phyloP scores from a whole-genome alignment of 2,329 filamentous ascomycete species.

The Neocucurbitaria cava region DNA sequence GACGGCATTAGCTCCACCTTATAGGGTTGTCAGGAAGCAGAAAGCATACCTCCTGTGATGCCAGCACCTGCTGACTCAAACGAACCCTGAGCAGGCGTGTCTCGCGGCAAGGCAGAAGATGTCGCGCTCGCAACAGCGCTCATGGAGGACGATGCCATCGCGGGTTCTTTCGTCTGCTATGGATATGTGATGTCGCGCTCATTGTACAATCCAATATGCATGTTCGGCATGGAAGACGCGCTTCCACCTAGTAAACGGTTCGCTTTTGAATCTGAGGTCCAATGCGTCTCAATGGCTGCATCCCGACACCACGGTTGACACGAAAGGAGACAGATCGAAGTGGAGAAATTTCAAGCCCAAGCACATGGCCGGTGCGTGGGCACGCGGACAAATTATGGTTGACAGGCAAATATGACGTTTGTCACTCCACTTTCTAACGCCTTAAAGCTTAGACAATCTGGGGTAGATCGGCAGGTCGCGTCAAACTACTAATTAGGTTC shows the following conservation, averaged over 20 bases:
- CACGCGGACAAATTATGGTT: neutral
- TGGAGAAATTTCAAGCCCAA: constrained; percentile 6
- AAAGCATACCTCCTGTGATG: constrained; percentile 38
- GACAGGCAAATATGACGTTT: constrained; percentile 15
- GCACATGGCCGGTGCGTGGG: constrained; percentile 6
- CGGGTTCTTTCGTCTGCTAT: constrained; percentile 13
- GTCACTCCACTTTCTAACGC: constrained; percentile 15
- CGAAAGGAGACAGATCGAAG: neutral
- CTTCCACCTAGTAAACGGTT: neutral
- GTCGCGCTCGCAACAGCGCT: constrained; percentile 19
- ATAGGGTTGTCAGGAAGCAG: neutral
- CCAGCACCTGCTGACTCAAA: constrained; percentile 39
- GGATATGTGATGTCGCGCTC: constrained; percentile 1
- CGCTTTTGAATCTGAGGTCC: too few relatives aligned
- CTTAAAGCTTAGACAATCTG: constrained; percentile 13
- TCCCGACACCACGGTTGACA: neutral
- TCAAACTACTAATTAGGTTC: neutral
- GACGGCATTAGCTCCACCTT: neutral
- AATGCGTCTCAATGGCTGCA: neutral
- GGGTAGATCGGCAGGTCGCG: constrained; percentile 17
- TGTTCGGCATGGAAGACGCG: too few relatives aligned
- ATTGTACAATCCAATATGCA: neutral
- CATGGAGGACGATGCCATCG: constrained; percentile 23
- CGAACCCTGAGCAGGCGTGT: constrained; percentile 36
- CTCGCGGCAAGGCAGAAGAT: constrained; percentile 11